These are phyloP conservation scores for Plantago major DNA, from an alignment of 257 asterid species.

Conservation along the genomic window DNA sequence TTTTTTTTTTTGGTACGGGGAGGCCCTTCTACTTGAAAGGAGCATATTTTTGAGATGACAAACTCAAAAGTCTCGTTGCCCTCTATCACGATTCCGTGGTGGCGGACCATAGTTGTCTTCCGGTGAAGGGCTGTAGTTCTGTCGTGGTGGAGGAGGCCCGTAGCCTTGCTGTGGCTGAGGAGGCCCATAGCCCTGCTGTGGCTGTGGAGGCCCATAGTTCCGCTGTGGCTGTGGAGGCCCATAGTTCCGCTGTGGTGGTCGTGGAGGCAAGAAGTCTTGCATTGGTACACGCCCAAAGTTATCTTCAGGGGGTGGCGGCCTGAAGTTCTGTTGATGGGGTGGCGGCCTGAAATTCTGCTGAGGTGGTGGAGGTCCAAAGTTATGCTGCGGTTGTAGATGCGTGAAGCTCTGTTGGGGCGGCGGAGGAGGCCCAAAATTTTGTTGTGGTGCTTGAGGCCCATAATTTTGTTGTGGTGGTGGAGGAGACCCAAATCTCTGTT, in stretches of 20 bases:
- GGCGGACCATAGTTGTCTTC: constrained; percentile 23
- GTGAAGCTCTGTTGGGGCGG: constrained; percentile 38
- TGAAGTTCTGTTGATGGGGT: constrained; percentile 27
- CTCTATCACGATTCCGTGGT: constrained; percentile 28
- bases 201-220: constrained; percentile 22
- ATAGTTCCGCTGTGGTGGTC: constrained; percentile 29
- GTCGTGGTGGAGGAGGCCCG: constrained; percentile 22
- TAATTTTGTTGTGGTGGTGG: constrained; percentile 21
- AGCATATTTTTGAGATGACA: constrained; percentile 6
- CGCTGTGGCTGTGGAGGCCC: constrained; percentile 18
- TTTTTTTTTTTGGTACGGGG: too few relatives aligned
- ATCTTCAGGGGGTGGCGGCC: constrained; percentile 22
- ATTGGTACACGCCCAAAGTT: constrained; percentile 12
- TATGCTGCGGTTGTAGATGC: constrained; percentile 8
- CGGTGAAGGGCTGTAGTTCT: too few relatives aligned
- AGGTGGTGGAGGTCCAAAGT: constrained; percentile 17
- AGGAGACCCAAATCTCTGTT: constrained; percentile 21
- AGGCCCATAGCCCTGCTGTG: constrained; percentile 35
- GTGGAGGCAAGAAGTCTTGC: constrained; percentile 24
- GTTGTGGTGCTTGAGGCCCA: constrained; percentile 20
- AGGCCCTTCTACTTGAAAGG: constrained; percentile 29
- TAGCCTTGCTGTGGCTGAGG: constrained; percentile 5
- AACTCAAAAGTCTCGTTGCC: constrained; percentile 22
- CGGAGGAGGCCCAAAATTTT: constrained; percentile 18
- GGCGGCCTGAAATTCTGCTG: constrained; percentile 34